Evolutionary conservation across 345 rosid species (phyloP).

Genomic region (Eucalyptus virginea): DNA sequence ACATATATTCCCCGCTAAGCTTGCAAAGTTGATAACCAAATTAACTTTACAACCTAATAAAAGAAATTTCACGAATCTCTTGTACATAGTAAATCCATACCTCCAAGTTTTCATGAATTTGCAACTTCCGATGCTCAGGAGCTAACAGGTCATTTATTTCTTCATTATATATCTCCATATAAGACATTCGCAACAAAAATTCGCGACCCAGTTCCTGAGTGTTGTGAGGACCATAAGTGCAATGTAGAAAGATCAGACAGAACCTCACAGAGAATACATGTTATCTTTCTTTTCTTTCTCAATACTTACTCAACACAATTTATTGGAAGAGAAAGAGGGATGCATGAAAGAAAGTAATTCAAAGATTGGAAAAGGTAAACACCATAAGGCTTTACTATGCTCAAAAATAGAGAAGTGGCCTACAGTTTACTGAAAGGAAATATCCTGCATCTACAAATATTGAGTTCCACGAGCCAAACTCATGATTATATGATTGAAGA

Average conservation of each 20-base stretch:
- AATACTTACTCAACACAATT: background rate
- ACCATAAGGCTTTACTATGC: background rate
- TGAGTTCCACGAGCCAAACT: background rate
- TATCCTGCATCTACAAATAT: background rate
- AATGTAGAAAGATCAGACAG: background rate
- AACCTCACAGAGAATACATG: background rate
- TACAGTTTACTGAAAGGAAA: background rate
- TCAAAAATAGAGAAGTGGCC: background rate
- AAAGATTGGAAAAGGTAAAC: background rate
- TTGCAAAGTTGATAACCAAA: background rate
- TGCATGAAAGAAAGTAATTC: background rate
- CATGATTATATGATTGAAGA: background rate
- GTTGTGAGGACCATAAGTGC: background rate
- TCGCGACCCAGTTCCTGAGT: conserved; percentile 62
- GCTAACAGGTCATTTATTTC: conserved; percentile 84
- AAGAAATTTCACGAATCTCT: background rate
- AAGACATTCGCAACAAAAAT: conserved; percentile 90
- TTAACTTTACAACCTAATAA: background rate
- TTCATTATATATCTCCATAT: conserved; percentile 93
- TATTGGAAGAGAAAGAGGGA: background rate
- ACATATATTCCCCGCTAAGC: conserved; percentile 80
- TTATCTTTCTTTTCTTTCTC: background rate
- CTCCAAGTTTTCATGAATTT: conserved; percentile 88
- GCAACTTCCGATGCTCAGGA: conserved; percentile 91
- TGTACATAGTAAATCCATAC: conserved; percentile 6